Percentiles rank a stretch among this genome's conserved stretches.
These are phyloP conservation scores for Monascus purpureus DNA, from an alignment of 495 filamentous ascomycete genomes.

Conservation along the genomic window DNA sequence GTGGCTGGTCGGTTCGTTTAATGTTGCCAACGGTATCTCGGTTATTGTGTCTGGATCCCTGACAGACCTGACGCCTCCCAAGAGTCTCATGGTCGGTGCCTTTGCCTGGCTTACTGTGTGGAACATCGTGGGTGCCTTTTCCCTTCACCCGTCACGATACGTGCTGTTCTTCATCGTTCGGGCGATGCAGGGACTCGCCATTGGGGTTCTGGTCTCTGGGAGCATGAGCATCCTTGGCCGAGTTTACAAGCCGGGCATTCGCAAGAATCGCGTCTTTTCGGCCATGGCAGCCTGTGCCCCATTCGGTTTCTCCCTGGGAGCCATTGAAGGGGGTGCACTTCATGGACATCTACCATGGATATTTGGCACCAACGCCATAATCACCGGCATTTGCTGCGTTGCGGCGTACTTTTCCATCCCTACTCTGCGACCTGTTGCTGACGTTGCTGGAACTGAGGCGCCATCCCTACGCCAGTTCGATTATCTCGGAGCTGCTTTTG, in stretches of 20 bases:
- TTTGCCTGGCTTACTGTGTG: slow-evolving; percentile 30
- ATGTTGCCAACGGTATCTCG: slow-evolving; percentile 26
- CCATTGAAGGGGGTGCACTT: slow-evolving; percentile 16
- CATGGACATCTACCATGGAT: slow-evolving; percentile 16
- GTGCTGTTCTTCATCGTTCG: slow-evolving; percentile 20
- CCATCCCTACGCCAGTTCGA: slow-evolving; percentile 18
- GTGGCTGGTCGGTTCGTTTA: slow-evolving; percentile 29
- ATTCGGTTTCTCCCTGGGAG: slow-evolving; percentile 19
- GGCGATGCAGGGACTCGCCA: slow-evolving; percentile 19
- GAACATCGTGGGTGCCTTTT: slow-evolving; percentile 27
- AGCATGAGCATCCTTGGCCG: slow-evolving; percentile 20
- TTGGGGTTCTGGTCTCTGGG: slow-evolving; percentile 19
- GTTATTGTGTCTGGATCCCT: slow-evolving; percentile 32
- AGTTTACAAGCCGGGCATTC: slow-evolving; percentile 16
- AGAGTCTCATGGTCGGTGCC: slow-evolving; percentile 27
- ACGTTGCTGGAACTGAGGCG: slow-evolving; percentile 11
- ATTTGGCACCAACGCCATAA: slow-evolving; percentile 16
- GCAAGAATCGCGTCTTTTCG: slow-evolving; percentile 22
- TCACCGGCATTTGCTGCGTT: slow-evolving; percentile 12
- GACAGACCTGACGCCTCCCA: slow-evolving; percentile 27
- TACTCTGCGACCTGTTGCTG: slow-evolving; percentile 13
- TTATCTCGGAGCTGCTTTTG: slow-evolving; percentile 12
- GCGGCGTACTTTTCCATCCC: slow-evolving; percentile 16
- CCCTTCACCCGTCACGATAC: slow-evolving; percentile 11
- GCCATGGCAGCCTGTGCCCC: slow-evolving; percentile 19